phyloP scores from a whole-genome alignment of 495 filamentous ascomycete genomes.

The Hypomontagnella monticulosa region DNA sequence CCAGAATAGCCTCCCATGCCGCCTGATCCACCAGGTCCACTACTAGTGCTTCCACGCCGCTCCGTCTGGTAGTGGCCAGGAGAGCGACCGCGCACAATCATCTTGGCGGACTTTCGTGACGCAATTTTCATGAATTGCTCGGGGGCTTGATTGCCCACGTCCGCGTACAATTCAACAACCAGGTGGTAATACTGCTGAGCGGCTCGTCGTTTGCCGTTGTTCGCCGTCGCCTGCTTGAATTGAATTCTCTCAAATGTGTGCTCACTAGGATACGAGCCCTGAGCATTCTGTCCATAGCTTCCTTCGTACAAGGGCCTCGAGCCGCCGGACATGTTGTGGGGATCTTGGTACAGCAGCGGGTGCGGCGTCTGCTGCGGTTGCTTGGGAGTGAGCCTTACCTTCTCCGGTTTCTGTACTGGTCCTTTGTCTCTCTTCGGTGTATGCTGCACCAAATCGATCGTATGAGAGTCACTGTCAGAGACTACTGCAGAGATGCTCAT shows the following conservation, averaged over 20 bases:
- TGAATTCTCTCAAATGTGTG: slow-evolving; percentile 93
- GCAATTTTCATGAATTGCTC: slow-evolving; percentile 80
- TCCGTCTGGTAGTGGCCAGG: slow-evolving; percentile 94
- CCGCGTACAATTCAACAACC: slow-evolving; percentile 86
- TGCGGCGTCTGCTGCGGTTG: slow-evolving; percentile 62
- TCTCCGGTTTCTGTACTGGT: slow-evolving; percentile 79
- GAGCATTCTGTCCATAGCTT: slow-evolving; percentile 48
- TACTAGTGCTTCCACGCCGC: slow-evolving; percentile 76
- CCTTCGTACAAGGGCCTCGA: slow-evolving; percentile 53
- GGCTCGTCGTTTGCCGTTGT: slow-evolving; percentile 92
- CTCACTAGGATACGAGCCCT: slow-evolving; percentile 59
- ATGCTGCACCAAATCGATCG: slow-evolving; percentile 90
- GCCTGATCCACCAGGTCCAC: slow-evolving; percentile 70
- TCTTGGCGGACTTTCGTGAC: slow-evolving; percentile 77
- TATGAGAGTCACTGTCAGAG: slow-evolving; percentile 78
- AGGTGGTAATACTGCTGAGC: slow-evolving; percentile 95
- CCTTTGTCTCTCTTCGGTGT: slow-evolving; percentile 96
- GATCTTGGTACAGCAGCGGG: slow-evolving; percentile 48
- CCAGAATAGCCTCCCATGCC: slow-evolving; percentile 55
- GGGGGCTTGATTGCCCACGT: slow-evolving; percentile 62
- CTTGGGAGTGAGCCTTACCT: slow-evolving; percentile 73
- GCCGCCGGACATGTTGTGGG: slow-evolving; percentile 50
- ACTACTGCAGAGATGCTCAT: slow-evolving; percentile 91
- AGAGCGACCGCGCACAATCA: slow-evolving; percentile 93
- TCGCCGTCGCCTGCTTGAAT: slow-evolving; percentile 95